Percentiles rank a stretch among this genome's conserved stretches.
phyloP scores from a whole-genome alignment of 2,329 filamentous ascomycete species.

The Leptographium galeiforme region DNA sequence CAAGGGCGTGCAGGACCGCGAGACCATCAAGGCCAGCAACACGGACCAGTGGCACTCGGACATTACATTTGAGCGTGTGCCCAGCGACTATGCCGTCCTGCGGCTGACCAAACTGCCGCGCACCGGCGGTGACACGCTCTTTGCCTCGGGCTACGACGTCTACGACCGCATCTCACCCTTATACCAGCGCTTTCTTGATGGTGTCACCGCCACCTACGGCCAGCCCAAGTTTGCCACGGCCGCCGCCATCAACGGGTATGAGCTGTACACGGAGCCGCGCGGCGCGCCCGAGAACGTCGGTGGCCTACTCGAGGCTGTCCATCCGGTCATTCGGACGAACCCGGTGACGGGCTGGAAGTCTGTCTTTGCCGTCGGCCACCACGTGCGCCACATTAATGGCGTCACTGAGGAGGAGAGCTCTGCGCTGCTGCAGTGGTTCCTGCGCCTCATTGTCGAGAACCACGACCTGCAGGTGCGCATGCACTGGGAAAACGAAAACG shows the following conservation, averaged over 20 bases:
- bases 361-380: conserved; percentile 19
- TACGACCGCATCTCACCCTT: too few species aligned
- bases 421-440: conserved; percentile 39
- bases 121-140: conserved; percentile 25
- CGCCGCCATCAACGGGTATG: conserved; percentile 23
- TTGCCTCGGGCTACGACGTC: too few species aligned
- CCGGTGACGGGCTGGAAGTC: conserved; percentile 20
- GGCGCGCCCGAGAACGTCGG: conserved; percentile 17
- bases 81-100: conserved; percentile 31
- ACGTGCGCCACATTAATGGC: conserved; percentile 16
- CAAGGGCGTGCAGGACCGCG: background rate
- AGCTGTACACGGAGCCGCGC: conserved; percentile 17
- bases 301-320: too few species aligned
- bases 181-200: conserved; percentile 13
- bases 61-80: conserved; percentile 32
- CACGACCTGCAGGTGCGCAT: conserved; percentile 41
- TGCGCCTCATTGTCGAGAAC: conserved; percentile 36
- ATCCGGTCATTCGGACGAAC: conserved; percentile 17
- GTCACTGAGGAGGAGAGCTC: conserved; percentile 20
- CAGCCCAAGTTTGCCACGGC: conserved; percentile 19
- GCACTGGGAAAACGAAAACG: conserved; percentile 29
- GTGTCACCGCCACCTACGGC: conserved; percentile 17
- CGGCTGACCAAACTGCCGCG: conserved; percentile 26
- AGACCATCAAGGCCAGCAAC: conserved; percentile 5
- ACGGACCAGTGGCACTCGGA: conserved; percentile 29